Evolutionary conservation across 1,284 basidiomycete genomes (phyloP), one percentile per base, ranked within the genome.

Genomic region (Somion occarium): DNA sequence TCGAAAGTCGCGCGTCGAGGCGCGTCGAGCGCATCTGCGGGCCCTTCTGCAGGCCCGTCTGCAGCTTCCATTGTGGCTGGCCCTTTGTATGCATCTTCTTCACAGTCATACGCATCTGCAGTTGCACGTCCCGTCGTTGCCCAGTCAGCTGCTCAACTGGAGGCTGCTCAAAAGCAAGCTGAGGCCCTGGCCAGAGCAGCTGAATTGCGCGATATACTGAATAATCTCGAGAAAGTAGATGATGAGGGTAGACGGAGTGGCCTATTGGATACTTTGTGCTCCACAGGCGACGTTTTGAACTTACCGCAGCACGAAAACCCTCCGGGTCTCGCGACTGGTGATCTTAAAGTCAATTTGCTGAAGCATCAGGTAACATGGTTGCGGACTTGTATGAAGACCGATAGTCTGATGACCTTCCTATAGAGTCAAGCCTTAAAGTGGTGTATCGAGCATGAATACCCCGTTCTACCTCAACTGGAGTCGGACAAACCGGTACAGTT

Each of bases 401-500:
- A n/a, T 34, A 26, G 5, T 34, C 57, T 30, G 22, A 44, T 52
- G 25, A 49, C 42, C 45, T 11, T 20, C 22, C 27, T 44, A 18
- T 53, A 91, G 88, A 82, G 72, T 54, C 86, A 91, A 78, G 85
- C 79, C 0, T 65, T 88, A 41, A 76, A 84, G 61, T 93, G 91
- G 91, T 91, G 89, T 61, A 73, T 92, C 19, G 76, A 82, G 11
- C 80, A 75, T 19, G 91, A 93, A 65, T 80, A 89, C 60, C 91
- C 90, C 1, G 68, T 69, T 23, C 68, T 92, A 20, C 91, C 91
- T 0, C 76, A 71, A 54, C 76, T 71, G 27, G 80, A 83, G 44
- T 66, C 66, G 0, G 91, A 93, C 52, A 78, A 77, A 20, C 85
- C 91, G 0, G 86, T 92, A 0, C 93, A 95, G 66, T 93, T 96